A percentile compares a stretch with the other conserved stretches of the same genome.
Conservation (phyloP, 1,139 yeast species). For the Magnusiomyces ingens region DNA sequence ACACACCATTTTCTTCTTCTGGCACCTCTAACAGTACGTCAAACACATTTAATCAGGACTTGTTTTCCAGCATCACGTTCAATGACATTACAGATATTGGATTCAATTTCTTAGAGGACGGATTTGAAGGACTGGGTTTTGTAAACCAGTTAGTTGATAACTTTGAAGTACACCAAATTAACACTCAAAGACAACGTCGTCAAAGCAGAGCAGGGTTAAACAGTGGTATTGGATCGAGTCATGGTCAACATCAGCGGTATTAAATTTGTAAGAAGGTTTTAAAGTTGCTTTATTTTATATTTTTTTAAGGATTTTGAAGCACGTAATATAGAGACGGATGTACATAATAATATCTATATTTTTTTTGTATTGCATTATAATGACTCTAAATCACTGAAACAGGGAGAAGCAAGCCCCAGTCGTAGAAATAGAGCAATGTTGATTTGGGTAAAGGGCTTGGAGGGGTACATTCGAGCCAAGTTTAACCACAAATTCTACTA, state of each 20-base stretch:
- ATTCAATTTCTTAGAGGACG: conserved; percentile 50
- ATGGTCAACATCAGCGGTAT: conserved; percentile 37
- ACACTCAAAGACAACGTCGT: conserved; percentile 18
- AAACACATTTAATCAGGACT: neutral
- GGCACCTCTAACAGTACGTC: too few species aligned
- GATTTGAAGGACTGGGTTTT: conserved; percentile 68
- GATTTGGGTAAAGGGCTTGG: too few species aligned
- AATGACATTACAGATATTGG: conserved; percentile 26
- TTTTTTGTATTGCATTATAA: too few species aligned
- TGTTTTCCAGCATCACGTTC: neutral
- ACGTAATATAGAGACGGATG: too few species aligned
- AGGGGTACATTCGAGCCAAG: too few species aligned
- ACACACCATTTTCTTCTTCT: neutral
- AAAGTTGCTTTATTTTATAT: too few species aligned
- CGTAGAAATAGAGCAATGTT: too few species aligned
- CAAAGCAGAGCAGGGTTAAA: conserved; percentile 17
- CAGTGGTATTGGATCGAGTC: conserved; percentile 37
- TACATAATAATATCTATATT: too few species aligned
- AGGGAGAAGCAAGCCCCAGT: too few species aligned
- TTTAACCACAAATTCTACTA: too few species aligned
- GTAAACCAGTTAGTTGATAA: conserved; percentile 88
- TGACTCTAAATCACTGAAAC: too few species aligned
- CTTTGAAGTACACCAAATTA: conserved; percentile 49
- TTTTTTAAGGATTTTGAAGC: too few species aligned
- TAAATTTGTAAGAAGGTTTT: conserved; percentile 11